Evolutionary conservation across 2,329 filamentous ascomycete genomes (phyloP), one percentile per base, ranked within the genome.

Genomic region (Colletotrichum caudatum): DNA sequence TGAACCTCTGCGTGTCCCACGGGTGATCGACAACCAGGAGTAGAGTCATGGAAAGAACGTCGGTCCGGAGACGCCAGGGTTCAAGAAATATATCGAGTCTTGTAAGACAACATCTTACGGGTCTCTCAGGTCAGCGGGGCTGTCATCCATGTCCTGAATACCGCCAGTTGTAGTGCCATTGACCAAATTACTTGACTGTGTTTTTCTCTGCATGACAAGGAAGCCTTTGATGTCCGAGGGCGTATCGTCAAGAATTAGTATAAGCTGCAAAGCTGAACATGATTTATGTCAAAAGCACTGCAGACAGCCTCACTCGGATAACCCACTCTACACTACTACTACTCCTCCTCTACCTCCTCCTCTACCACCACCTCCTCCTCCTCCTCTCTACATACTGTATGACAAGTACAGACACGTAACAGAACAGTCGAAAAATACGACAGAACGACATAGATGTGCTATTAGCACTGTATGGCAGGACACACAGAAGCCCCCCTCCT

Each of bases 61-160:
- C 44, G 29, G 51, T 3, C 46, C 8, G 12, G 37, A 56, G 59
- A 46, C 26, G 12, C 37, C n/a, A 0, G 39, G 57, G 8, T 58
- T 44, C 39, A 59, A 26, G 18, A 41, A 20, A 46, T 53, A 16
- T 14, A 39, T 51, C 12, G 41, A 39, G 6, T 54, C 65, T 3
- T 39, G 50, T 7, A 23, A 33, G 16, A 50, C 60, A 54, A 64
- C 60, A 56, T 72, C 39, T 11, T 23, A n/a, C 37, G 41, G 66
- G 20, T 82, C 76, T 65, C 80, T 78, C 69, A 84, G 78, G 74
- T 82, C 79, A 16, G 75, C 75, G 6, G 84, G 84, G 63, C 91
- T 90, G 73, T 88, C 85, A 48, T 79, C 75, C 53, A 90, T 79
- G 1, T 16, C 5, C 5, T 35, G 20, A 18, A 5, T 23, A 5